Base-by-base conservation (phyloP, 306 rosid genomes). In the Quercus cerris region DNA sequence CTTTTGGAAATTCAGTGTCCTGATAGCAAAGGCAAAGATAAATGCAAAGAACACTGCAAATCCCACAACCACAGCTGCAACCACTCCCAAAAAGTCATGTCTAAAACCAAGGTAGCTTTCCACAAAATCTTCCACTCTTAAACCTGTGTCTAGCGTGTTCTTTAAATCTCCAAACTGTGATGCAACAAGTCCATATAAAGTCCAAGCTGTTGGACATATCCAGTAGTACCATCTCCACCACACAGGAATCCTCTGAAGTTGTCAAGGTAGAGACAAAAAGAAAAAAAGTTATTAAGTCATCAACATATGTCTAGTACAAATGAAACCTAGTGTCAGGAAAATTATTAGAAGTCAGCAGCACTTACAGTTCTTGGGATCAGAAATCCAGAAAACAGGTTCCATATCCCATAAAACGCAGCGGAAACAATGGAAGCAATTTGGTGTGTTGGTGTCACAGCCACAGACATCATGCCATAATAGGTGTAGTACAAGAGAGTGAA, bases 191-290 rank as follows among this genome's bases (percentile, higher is more conserved):
- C 96, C 96, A 75, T 91, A 89, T 69, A 88, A 80, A 7, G 84
- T 89, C 94, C 94, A 89, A 2, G 93, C 91, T 56, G 88, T 81
- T 1, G 94, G 93, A 74, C 94, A 89, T 27, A 71, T 64, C 94
- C 94, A 91, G 14, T 81, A 91, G 81, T 88, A 91, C 94, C 97
- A 91, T 77, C 89, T 84, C 97, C 97, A 93, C 97, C 97, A 91
- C 56, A 89, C 71, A 1, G 97, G 93, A 84, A 88, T 88, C 62
- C 88, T 89, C 89, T 87, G 84, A 84, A 57, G 35, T 79, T 17
- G 27, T 23, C 52, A 73, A 62, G 30, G 15, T 6, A 56, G 15
- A n/a, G 0, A 54, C 20, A 75, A 22, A 25, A 23, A 6, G 38
- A 54, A 67, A 18, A 56, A 49, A 10, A 0, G 51, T 3, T 5